phyloP scores from a whole-genome alignment of 345 rosid species.

The Erodium maritimum region DNA sequence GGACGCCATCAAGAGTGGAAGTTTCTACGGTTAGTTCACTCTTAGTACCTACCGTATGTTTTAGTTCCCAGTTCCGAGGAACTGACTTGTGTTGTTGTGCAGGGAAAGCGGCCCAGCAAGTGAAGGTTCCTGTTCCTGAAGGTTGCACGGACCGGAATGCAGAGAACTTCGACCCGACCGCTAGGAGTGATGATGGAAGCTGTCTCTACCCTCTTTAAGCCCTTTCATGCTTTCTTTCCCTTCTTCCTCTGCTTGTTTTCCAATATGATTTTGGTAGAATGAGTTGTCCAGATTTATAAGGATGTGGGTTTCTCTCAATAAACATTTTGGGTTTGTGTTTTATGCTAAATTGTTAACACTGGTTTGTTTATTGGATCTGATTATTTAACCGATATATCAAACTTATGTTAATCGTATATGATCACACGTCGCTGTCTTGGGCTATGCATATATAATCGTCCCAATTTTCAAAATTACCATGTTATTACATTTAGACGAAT shows the following conservation, averaged over 20 bases:
- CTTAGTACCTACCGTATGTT: neutral
- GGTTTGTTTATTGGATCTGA: too few relatives aligned
- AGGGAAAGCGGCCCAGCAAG: conserved; percentile 87
- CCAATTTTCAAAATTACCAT: too few relatives aligned
- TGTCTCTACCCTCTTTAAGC: conserved; percentile 34
- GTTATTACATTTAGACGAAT: too few relatives aligned
- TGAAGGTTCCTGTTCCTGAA: conserved; percentile 59
- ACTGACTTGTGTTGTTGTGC: conserved; percentile 5
- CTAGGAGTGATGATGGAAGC: conserved; percentile 92
- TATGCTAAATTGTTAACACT: too few relatives aligned
- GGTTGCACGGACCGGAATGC: conserved; percentile 74
- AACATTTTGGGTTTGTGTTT: neutral
- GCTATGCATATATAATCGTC: too few relatives aligned
- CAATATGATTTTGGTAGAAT: neutral
- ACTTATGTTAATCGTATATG: too few relatives aligned
- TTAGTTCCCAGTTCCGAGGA: neutral
- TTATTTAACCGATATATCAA: too few relatives aligned
- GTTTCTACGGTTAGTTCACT: conserved; percentile 55
- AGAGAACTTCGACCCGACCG: conserved; percentile 73
- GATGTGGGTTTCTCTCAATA: neutral
- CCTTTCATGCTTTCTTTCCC: neutral
- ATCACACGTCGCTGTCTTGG: too few relatives aligned
- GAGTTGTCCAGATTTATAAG: neutral
- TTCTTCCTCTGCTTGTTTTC: too few relatives aligned
- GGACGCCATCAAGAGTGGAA: conserved; percentile 52